Percentiles rank a stretch among this genome's conserved stretches.
Evolutionary conservation across 306 rosid species (phyloP).

Genomic region (Prunus mume): DNA sequence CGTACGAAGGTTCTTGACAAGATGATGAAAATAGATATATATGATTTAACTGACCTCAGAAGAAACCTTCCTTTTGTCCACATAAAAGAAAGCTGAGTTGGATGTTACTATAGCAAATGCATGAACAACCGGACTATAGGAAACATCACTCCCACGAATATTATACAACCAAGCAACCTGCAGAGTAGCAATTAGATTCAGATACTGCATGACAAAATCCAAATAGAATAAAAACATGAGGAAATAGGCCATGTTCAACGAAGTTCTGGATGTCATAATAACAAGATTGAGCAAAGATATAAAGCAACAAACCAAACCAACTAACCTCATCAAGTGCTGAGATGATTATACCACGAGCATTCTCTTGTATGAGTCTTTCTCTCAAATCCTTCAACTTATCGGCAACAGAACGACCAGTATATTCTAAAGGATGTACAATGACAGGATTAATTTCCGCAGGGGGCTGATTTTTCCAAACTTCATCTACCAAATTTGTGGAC

Average conservation of each 20-base stretch:
- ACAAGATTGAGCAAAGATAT: neutral
- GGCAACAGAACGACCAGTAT: slow-evolving; percentile 71
- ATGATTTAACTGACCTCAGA: slow-evolving; percentile 65
- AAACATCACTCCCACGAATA: slow-evolving; percentile 90
- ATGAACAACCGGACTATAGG: slow-evolving; percentile 89
- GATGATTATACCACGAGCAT: slow-evolving; percentile 64
- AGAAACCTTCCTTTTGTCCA: slow-evolving; percentile 74
- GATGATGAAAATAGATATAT: slow-evolving; percentile 16
- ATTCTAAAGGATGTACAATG: slow-evolving; percentile 61
- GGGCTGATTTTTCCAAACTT: slow-evolving; percentile 81
- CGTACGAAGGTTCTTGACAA: neutral
- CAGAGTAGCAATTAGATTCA: slow-evolving; percentile 19
- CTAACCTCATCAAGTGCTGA: slow-evolving; percentile 88
- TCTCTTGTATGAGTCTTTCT: slow-evolving; percentile 51
- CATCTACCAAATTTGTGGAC: slow-evolving; percentile 78
- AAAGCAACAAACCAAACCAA: slow-evolving; percentile 12
- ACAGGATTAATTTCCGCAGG: slow-evolving; percentile 57
- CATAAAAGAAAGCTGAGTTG: slow-evolving; percentile 72
- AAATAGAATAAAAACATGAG: slow-evolving; percentile 7
- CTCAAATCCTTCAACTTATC: slow-evolving; percentile 82
- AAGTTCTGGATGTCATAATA: neutral
- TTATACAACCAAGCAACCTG: slow-evolving; percentile 99
- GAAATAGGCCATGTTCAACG: slow-evolving; percentile 12
- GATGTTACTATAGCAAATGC: slow-evolving; percentile 79
- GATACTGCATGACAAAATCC: slow-evolving; percentile 11